Percentiles rank a stretch among this genome's conserved stretches.
These are phyloP conservation scores for Stachybotrys elegans DNA, from an alignment of 2,329 filamentous ascomycete genomes.

Conservation along the genomic window DNA sequence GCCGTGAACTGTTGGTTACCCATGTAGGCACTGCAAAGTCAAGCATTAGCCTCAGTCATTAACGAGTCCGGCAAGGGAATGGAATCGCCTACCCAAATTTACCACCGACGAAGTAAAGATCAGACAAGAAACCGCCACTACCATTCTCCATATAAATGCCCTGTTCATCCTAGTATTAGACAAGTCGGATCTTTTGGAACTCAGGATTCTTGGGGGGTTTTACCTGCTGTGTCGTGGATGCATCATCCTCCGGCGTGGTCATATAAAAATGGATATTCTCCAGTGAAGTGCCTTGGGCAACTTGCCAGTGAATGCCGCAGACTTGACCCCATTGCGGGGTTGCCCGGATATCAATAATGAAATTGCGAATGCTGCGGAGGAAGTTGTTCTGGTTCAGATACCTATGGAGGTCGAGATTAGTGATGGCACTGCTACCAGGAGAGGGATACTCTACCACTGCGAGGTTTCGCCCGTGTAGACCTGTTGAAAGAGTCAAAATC, in stretches of 20 bases:
- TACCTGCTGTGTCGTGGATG: conserved; percentile 17
- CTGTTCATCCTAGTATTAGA: not conserved
- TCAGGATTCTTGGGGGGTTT: conserved; percentile 9
- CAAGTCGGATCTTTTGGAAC: not conserved
- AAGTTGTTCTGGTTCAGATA: conserved; percentile 50
- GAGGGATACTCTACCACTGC: conserved; percentile 15
- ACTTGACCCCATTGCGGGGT: conserved; percentile 23
- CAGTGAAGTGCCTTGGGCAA: conserved; percentile 53
- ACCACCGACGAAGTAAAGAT: conserved; percentile 59
- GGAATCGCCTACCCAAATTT: conserved; percentile 35
- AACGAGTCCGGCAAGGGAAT: too few relatives aligned
- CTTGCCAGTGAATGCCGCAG: conserved; percentile 56
- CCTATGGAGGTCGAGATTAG: conserved; percentile 17
- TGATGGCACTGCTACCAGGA: not conserved
- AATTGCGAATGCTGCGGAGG: conserved; percentile 59
- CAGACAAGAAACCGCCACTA: conserved; percentile 40
- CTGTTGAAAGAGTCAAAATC: conserved; percentile 4
- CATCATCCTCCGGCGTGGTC: conserved; percentile 14
- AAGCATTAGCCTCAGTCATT: conserved; percentile 46
- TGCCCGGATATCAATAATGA: conserved; percentile 50
- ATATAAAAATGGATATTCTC: conserved; percentile 47
- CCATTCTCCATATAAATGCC: conserved; percentile 26
- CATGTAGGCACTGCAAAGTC: conserved; percentile 24
- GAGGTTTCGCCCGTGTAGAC: conserved; percentile 4
- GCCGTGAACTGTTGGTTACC: conserved; percentile 67